Evolutionary conservation across 441 rosid species (phyloP), one percentile per base, ranked within the genome.

Genomic region (Hura crepitans): DNA sequence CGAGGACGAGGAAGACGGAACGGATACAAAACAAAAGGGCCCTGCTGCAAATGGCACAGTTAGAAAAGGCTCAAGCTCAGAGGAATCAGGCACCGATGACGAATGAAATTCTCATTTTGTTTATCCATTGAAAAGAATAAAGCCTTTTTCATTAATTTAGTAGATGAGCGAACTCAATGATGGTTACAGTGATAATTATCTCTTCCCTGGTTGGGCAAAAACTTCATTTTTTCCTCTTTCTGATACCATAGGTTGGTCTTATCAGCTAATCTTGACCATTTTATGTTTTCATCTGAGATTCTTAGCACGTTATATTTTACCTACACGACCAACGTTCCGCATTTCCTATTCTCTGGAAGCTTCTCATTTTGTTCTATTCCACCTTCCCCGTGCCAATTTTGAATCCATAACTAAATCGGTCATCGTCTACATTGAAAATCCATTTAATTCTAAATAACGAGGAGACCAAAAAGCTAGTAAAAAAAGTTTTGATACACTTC

Each of bases 1-100:
- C 47, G 97, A 91, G 77, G 97, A 94, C 27, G 98, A 94, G 80
- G 92, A 83, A 28, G 96, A 85, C 22, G 91, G 84, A 65, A 89
- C 71, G 76, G 87, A 85, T 71, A 78, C 79, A 13, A 91, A 86
- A 77, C 85, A 80, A 85, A 88, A 81, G 82, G 86, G 76, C 42
- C 64, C 56, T 33, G 72, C 72, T 6, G 86, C 85, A 20, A 93
- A 91, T 25, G 97, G 90, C 75, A 76, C 62, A 0, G 78, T 72
- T 49, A 78, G 78, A 75, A 74, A 69, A 71, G 92, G 73, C 30
- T 85, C 91, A 27, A 83, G 90, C 74, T 83, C 93, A 0, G 96
- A 91, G 43, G 87, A 80, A n/a, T 88, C 97, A 23, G 91, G 81
- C 57, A 50, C 92, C 15, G 93, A 89, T 51, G 92, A 87, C 78